These are phyloP conservation scores for Aspergillus intermedius DNA, from an alignment of 2,329 filamentous ascomycete genomes.

Conservation along the genomic window DNA sequence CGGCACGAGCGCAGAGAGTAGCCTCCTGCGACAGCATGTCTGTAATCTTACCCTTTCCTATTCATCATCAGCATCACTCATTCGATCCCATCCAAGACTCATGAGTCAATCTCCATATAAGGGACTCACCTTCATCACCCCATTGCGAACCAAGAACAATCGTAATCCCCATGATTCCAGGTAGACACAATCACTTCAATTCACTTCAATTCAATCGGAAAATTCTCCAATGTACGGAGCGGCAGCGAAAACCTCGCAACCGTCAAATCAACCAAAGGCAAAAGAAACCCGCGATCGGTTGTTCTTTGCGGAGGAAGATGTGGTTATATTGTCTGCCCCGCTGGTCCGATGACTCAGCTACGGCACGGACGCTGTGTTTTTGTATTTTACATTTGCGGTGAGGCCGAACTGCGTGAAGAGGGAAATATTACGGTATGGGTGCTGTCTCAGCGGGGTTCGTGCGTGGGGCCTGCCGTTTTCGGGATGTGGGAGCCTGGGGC, in stretches of 20 bases:
- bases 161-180: slow-evolving; percentile 29
- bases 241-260: slow-evolving; percentile 21
- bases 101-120: not conserved
- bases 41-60: slow-evolving; percentile 44
- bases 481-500: slow-evolving; percentile 12
- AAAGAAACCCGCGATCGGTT: slow-evolving; percentile 7
- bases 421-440: not conserved
- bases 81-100: slow-evolving; percentile 1
- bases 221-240: slow-evolving; percentile 13
- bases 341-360: not conserved
- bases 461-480: slow-evolving; percentile 3
- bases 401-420: not conserved
- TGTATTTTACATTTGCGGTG: not conserved
- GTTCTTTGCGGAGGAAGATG: slow-evolving; percentile 3
- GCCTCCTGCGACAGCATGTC: slow-evolving; percentile 42
- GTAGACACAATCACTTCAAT: slow-evolving; percentile 1
- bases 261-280: slow-evolving; percentile 22
- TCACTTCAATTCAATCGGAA: not conserved
- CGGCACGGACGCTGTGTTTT: not conserved
- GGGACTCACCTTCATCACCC: slow-evolving; percentile 40
- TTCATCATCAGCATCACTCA: slow-evolving; percentile 6
- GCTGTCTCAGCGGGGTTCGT: not conserved
- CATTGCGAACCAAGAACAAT: slow-evolving; percentile 43
- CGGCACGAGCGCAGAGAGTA: slow-evolving; percentile 40
- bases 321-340: not conserved